These are phyloP conservation scores for Aureobasidium sp. DNA, from an alignment of 2,329 filamentous ascomycete species.

Conservation along the genomic window DNA sequence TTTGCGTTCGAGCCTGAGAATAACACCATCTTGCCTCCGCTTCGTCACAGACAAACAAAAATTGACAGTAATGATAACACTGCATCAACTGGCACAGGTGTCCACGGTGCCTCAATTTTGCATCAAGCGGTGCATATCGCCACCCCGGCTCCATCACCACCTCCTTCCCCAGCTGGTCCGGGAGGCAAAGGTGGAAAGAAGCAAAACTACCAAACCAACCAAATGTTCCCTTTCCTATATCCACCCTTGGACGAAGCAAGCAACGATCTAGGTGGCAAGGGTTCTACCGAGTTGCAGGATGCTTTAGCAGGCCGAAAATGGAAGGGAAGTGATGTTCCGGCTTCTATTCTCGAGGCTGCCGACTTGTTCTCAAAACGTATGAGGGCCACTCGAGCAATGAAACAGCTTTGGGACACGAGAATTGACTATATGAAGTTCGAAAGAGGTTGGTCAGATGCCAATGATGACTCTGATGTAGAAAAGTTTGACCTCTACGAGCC, in stretches of 20 bases:
- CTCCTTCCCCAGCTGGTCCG: slow-evolving; percentile 76
- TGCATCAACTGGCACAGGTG: slow-evolving; percentile 34
- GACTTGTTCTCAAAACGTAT: slow-evolving; percentile 85
- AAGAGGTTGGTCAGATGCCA: slow-evolving; percentile 66
- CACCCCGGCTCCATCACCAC: slow-evolving; percentile 93
- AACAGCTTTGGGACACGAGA: slow-evolving; percentile 90
- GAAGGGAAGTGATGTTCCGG: slow-evolving; percentile 90
- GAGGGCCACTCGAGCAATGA: slow-evolving; percentile 82
- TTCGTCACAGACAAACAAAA: slow-evolving; percentile 58
- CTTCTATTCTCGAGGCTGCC: slow-evolving; percentile 90
- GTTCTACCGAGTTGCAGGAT: slow-evolving; percentile 71
- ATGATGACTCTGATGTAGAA: slow-evolving; percentile 35
- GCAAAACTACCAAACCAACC: slow-evolving; percentile 98
- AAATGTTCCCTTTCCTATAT: slow-evolving; percentile 97
- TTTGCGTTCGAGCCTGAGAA: slow-evolving; percentile 86
- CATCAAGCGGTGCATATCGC: slow-evolving; percentile 97
- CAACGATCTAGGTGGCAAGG: slow-evolving; percentile 86
- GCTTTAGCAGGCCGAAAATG: slow-evolving; percentile 73
- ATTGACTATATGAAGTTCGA: slow-evolving; percentile 89
- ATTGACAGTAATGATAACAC: slow-evolving; percentile 44
- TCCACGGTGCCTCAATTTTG: slow-evolving; percentile 62
- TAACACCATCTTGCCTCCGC: slow-evolving; percentile 78
- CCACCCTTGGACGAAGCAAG: slow-evolving; percentile 83
- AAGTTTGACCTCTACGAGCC: slow-evolving; percentile 16
- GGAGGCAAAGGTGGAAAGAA: slow-evolving; percentile 94